phyloP scores from a whole-genome alignment of 352 stramenopile species.

The Pythium vanterpoolii region DNA sequence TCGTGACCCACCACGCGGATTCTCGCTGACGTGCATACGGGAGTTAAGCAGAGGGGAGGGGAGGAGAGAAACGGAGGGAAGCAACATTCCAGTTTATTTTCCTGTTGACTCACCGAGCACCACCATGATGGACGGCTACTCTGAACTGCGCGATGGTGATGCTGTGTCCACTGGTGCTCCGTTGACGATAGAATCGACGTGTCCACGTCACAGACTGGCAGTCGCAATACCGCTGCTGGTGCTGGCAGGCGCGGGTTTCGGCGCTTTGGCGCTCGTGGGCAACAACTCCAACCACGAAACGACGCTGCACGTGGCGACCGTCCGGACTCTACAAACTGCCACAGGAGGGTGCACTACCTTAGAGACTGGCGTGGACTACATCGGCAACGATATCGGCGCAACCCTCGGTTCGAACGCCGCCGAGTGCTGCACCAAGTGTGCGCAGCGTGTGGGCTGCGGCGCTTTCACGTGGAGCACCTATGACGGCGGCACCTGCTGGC shows the following conservation, averaged over 20 bases:
- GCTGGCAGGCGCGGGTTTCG: constrained; percentile 1
- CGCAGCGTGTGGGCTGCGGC: constrained; percentile 9
- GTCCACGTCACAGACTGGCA: background rate
- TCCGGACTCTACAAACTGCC: background rate
- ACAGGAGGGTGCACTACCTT: constrained; percentile 3
- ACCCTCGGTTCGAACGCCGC: constrained; percentile 1
- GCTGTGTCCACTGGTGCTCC: background rate
- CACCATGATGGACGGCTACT: background rate
- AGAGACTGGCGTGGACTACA: constrained; percentile 16
- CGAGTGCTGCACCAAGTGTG: constrained; percentile 21
- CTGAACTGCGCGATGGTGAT: background rate
- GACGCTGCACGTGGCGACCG: background rate
- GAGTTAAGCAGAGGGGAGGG: background rate
- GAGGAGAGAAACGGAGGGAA: background rate
- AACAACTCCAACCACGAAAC: background rate
- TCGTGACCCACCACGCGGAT: too few species aligned
- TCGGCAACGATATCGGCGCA: constrained; percentile 21
- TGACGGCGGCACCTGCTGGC: constrained; percentile 24
- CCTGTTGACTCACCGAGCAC: background rate
- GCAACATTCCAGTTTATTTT: background rate
- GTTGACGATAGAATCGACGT: background rate
- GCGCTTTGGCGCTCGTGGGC: background rate
- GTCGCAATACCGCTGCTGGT: background rate
- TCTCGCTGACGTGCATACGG: too few species aligned
- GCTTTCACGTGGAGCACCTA: constrained; percentile 27